phyloP scores from a whole-genome alignment of 306 rosid species.

The Fragaria vesca region DNA sequence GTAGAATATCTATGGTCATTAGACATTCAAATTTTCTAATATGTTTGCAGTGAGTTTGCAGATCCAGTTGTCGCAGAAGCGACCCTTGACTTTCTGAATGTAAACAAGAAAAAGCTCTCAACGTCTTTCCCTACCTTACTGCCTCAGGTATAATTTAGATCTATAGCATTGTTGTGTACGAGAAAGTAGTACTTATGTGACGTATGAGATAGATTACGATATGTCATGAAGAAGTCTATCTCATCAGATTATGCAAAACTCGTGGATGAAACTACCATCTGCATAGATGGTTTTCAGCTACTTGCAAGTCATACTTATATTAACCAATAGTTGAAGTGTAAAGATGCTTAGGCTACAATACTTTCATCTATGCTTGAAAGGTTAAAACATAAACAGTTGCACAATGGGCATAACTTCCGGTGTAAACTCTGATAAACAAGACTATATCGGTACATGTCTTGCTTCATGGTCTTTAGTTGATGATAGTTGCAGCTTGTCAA shows the following conservation, averaged over 20 bases:
- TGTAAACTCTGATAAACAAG: neutral
- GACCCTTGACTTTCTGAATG: conserved; percentile 70
- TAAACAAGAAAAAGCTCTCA: conserved; percentile 64
- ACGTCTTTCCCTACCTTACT: conserved; percentile 74
- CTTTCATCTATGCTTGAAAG: neutral
- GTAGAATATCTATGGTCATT: conserved; percentile 8
- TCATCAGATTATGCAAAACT: neutral
- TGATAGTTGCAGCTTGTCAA: neutral
- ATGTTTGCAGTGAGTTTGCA: conserved; percentile 80
- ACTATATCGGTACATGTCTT: neutral
- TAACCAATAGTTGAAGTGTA: neutral
- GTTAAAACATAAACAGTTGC: neutral
- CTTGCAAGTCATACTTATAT: neutral
- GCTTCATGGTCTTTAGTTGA: conserved; percentile 5
- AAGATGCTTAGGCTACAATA: neutral
- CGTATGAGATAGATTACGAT: neutral
- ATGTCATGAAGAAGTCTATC: conserved; percentile 7
- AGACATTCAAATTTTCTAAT: conserved; percentile 26
- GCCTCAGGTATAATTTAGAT: conserved; percentile 69
- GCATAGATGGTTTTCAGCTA: neutral
- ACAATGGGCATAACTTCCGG: neutral
- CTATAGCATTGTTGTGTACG: conserved; percentile 12
- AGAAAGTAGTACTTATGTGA: conserved; percentile 12
- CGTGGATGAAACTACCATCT: neutral
- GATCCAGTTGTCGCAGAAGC: conserved; percentile 87